Evolutionary conservation across 2,329 filamentous ascomycete genomes (phyloP).

Genomic region (Fusarium sp.): DNA sequence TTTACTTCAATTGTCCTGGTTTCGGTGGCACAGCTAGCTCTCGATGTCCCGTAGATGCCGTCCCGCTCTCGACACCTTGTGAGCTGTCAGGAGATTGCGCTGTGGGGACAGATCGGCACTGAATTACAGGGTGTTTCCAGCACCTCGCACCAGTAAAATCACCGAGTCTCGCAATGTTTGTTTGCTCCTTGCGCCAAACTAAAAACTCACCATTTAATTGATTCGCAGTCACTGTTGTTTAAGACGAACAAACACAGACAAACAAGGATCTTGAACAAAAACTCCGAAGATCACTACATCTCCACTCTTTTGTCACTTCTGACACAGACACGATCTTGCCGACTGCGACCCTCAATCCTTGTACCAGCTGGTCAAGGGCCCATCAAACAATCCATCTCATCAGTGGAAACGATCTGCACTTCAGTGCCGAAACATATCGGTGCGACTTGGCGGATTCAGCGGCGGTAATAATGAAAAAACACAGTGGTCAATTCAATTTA

Average conservation of each 20-base stretch:
- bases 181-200: too few species aligned
- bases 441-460: background rate
- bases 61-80: slow-evolving; percentile 13
- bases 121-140: background rate
- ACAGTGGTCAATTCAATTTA: background rate
- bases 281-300: background rate
- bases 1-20: background rate
- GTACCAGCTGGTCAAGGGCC: background rate
- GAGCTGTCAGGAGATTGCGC: slow-evolving; percentile 29
- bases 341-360: slow-evolving; percentile 2
- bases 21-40: background rate
- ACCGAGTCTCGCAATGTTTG: background rate
- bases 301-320: background rate
- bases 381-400: background rate
- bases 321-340: slow-evolving; percentile 15
- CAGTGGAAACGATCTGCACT: slow-evolving; percentile 4
- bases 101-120: slow-evolving; percentile 33
- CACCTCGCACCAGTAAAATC: background rate
- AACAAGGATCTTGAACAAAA: background rate
- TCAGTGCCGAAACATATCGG: slow-evolving; percentile 21
- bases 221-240: too few species aligned
- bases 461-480: background rate
- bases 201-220: too few species aligned
- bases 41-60: background rate
- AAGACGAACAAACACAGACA: background rate